Conservation (phyloP, 177 flowering plant species). For the Vitis hybrid region DNA sequence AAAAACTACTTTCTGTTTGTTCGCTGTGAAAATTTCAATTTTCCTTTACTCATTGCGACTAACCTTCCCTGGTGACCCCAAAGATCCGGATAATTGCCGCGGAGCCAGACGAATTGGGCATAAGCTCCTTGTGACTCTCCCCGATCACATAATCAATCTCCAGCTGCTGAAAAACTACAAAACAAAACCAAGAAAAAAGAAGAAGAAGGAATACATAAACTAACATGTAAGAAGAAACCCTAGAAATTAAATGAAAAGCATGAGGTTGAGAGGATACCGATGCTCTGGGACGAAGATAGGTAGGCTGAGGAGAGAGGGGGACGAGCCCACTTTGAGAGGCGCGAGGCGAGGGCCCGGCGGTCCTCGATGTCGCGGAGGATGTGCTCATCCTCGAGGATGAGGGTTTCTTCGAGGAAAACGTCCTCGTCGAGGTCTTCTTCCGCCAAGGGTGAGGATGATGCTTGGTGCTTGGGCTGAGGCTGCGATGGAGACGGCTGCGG, state of each 20-base stretch:
- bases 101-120: slow-evolving; percentile 65
- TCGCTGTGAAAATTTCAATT: too few species aligned
- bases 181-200: neutral
- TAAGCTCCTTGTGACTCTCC: slow-evolving; percentile 57
- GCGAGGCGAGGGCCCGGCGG: slow-evolving; percentile 49
- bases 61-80: slow-evolving; percentile 95
- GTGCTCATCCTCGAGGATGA: slow-evolving; percentile 55
- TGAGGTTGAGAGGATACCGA: slow-evolving; percentile 33
- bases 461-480: slow-evolving; percentile 28
- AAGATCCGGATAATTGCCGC: slow-evolving; percentile 90
- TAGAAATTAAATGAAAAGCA: neutral
- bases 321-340: slow-evolving; percentile 75
- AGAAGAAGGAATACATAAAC: neutral
- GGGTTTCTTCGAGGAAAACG: slow-evolving; percentile 81
- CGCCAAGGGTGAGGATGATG: slow-evolving; percentile 21
- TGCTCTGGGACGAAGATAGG: slow-evolving; percentile 43
- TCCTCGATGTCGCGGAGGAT: slow-evolving; percentile 60
- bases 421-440: slow-evolving; percentile 84
- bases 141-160: slow-evolving; percentile 96
- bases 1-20: too few species aligned
- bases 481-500: slow-evolving; percentile 11
- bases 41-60: neutral
- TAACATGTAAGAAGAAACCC: slow-evolving; percentile 1
- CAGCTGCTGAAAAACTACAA: slow-evolving; percentile 87
- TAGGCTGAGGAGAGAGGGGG: slow-evolving; percentile 60